Evolutionary conservation across 169 alveolate species (phyloP).

Genomic region (Cryptosporidium parvum): DNA sequence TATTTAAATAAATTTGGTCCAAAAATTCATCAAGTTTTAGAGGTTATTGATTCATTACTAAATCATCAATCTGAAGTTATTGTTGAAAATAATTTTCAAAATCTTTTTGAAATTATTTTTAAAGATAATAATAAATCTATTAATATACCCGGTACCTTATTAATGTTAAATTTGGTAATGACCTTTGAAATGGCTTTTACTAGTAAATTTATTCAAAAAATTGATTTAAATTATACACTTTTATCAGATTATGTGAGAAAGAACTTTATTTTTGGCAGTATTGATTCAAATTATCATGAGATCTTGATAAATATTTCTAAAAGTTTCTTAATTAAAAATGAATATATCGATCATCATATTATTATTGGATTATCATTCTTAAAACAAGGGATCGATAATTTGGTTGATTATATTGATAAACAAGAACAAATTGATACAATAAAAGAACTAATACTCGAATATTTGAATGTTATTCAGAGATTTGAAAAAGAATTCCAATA

Average conservation of each 20-base stretch:
- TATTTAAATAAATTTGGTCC: constrained; percentile 1
- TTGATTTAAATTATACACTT: background rate
- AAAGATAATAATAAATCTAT: background rate
- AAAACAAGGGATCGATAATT: constrained; percentile 36
- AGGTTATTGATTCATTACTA: background rate
- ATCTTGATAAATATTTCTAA: background rate
- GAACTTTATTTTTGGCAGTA: background rate
- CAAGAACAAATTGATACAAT: background rate
- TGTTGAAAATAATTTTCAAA: background rate
- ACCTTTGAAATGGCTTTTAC: background rate
- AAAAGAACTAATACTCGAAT: background rate
- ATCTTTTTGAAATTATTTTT: background rate
- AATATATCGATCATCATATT: background rate
- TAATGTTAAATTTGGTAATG: constrained; percentile 18
- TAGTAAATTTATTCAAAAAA: background rate
- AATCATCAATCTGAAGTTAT: constrained; percentile 22
- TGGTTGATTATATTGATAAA: background rate
- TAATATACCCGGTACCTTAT: background rate
- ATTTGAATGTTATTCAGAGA: background rate
- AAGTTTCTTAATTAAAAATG: background rate
- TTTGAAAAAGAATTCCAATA: constrained; percentile 1
- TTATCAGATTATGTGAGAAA: background rate
- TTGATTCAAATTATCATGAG: constrained; percentile 5
- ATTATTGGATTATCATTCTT: constrained; percentile 7
- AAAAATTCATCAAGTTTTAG: background rate